Conservation (phyloP, 345 rosid species). For the Laguncularia racemosa region DNA sequence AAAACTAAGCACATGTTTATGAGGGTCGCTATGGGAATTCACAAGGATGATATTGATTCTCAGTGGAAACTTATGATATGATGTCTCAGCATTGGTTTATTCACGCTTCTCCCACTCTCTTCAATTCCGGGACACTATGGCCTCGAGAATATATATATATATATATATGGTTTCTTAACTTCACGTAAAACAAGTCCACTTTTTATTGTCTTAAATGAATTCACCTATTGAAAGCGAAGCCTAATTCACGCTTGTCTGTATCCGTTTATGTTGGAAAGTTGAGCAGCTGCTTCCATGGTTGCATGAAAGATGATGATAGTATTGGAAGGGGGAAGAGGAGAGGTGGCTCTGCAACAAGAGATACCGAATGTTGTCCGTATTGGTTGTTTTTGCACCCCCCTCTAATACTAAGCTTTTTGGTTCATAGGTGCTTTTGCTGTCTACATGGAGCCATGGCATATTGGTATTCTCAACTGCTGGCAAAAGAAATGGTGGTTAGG, state of each 20-base stretch:
- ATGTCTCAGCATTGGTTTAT: slow-evolving; percentile 97
- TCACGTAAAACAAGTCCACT: no score
- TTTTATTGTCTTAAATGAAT: background rate
- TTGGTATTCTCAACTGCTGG: slow-evolving; percentile 57
- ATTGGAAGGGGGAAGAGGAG: slow-evolving; percentile 93
- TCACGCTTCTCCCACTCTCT: slow-evolving; percentile 93
- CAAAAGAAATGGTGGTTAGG: slow-evolving; percentile 56
- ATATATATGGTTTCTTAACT: no score
- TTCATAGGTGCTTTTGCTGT: no score
- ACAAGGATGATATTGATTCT: slow-evolving; percentile 69
- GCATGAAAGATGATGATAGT: slow-evolving; percentile 92
- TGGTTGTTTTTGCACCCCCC: no score
- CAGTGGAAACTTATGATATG: slow-evolving; percentile 64
- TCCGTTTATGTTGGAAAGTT: slow-evolving; percentile 32
- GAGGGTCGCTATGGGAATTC: slow-evolving; percentile 92
- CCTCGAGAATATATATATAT: slow-evolving; percentile 42
- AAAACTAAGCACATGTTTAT: slow-evolving; percentile 92
- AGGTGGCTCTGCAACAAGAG: slow-evolving; percentile 74
- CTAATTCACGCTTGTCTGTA: background rate
- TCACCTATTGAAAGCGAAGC: background rate
- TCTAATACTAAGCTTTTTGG: no score
- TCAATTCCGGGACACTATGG: slow-evolving; percentile 87
- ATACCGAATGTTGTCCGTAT: slow-evolving; percentile 72
- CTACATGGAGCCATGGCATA: slow-evolving; percentile 88
- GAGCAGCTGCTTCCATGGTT: slow-evolving; percentile 82